Conservation (phyloP, 129 eudicot species). For the Saposhnikovia divaricata region DNA sequence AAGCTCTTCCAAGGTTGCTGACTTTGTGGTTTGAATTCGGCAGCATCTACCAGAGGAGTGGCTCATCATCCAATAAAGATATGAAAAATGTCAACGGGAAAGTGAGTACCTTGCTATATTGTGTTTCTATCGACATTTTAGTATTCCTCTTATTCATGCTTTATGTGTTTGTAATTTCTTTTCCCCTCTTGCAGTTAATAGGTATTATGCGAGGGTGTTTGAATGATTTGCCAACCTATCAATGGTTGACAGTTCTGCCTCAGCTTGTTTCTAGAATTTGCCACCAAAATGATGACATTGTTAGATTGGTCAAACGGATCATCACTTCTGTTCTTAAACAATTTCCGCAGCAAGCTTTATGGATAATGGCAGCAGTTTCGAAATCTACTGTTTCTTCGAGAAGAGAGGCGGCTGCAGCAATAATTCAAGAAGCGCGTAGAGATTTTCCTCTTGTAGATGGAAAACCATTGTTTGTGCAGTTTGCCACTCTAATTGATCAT, state of each 20-base stretch:
- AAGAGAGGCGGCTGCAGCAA: constrained; percentile 93
- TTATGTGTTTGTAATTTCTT: background rate
- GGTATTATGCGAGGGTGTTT: constrained; percentile 91
- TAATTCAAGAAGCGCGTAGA: constrained; percentile 74
- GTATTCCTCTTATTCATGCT: background rate
- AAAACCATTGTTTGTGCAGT: constrained; percentile 66
- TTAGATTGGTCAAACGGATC: constrained; percentile 63
- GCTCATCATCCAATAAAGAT: constrained; percentile 57
- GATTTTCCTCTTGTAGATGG: constrained; percentile 51
- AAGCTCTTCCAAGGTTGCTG: constrained; percentile 93
- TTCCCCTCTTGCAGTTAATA: constrained; percentile 41
- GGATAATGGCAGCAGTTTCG: constrained; percentile 99
- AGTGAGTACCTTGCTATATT: constrained; percentile 35
- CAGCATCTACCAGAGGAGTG: constrained; percentile 55
- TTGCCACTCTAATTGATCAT: constrained; percentile 85
- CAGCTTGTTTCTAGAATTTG: constrained; percentile 95
- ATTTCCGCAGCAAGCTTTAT: constrained; percentile 91
- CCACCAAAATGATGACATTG: constrained; percentile 89
- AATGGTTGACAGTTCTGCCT: constrained; percentile 93
- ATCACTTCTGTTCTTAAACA: constrained; percentile 78
- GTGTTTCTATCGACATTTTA: constrained; percentile 6
- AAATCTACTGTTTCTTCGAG: constrained; percentile 89
- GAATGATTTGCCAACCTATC: constrained; percentile 81
- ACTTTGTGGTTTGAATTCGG: constrained; percentile 98
- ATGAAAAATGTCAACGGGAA: constrained; percentile 54